These are phyloP conservation scores for Naganishia sp. DNA, from an alignment of 1,284 basidiomycete species.

Conservation along the genomic window DNA sequence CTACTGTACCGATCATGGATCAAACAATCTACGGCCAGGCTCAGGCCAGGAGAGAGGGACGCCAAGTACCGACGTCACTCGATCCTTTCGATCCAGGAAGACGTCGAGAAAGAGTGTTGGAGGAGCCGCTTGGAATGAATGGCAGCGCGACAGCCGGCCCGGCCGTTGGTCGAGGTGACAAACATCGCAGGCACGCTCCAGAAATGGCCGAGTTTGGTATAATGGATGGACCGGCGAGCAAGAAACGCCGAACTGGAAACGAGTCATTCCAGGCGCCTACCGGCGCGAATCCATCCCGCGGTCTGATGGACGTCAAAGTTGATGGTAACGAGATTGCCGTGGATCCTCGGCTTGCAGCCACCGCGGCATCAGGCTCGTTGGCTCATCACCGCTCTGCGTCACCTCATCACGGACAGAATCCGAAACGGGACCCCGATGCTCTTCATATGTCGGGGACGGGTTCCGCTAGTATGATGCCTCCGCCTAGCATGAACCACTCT, in stretches of 20 bases:
- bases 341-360: constrained; percentile 11
- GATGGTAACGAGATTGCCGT: not conserved
- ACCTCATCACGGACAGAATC: constrained; percentile 7
- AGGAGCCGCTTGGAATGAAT: constrained; percentile 5
- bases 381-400: constrained; percentile 18
- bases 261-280: constrained; percentile 6
- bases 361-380: constrained; percentile 8
- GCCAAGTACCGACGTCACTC: constrained; percentile 31
- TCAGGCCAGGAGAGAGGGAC: constrained; percentile 31
- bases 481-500: not conserved
- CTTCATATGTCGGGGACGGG: not conserved
- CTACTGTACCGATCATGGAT: constrained; percentile 25
- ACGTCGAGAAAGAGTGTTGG: constrained; percentile 11
- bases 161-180: constrained; percentile 12
- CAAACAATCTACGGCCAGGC: constrained; percentile 30
- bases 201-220: constrained; percentile 1
- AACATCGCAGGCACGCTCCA: constrained; percentile 9
- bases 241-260: constrained; percentile 21
- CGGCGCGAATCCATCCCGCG: not conserved
- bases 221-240: constrained; percentile 1
- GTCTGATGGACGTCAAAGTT: constrained; percentile 25
- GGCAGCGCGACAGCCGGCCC: not conserved
- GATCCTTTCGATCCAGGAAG: constrained; percentile 31
- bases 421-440: not conserved
- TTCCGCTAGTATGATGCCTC: not conserved